Percentiles rank a stretch among this genome's conserved stretches.
Conservation (phyloP, 2,329 filamentous ascomycete species). For the Sordariomycetes sp. region DNA sequence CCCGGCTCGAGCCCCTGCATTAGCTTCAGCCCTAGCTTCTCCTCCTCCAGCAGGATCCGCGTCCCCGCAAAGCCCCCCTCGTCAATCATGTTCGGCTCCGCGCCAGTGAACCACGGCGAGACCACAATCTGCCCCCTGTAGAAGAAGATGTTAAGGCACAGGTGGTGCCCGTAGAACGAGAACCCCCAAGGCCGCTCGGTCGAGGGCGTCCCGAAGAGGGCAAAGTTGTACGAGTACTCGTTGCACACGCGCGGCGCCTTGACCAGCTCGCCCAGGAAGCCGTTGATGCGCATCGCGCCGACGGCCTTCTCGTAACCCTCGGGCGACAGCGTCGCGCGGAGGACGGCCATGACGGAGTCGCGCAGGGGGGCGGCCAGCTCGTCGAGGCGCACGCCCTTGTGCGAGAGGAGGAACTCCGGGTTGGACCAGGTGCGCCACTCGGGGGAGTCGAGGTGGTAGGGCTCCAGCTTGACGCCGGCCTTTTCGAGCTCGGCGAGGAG, state of each 20-base stretch:
- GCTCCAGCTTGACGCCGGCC: slow-evolving; percentile 11
- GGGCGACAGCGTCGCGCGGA: slow-evolving; percentile 49
- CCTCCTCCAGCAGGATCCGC: slow-evolving; percentile 55
- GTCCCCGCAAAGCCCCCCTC: slow-evolving; percentile 51
- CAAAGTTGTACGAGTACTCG: slow-evolving; percentile 67
- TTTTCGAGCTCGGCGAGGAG: slow-evolving; percentile 33
- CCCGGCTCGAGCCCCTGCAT: slow-evolving; percentile 51
- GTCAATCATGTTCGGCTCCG: slow-evolving; percentile 69
- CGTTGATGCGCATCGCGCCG: slow-evolving; percentile 62
- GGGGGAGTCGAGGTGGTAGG: slow-evolving; percentile 56
- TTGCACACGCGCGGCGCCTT: slow-evolving; percentile 54
- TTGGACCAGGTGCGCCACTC: slow-evolving; percentile 65
- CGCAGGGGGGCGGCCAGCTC: slow-evolving; percentile 34
- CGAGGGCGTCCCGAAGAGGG: slow-evolving; percentile 56
- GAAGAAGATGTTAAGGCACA: slow-evolving; percentile 63
- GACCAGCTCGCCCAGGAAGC: slow-evolving; percentile 62
- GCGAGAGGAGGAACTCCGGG: slow-evolving; percentile 59
- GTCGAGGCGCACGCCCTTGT: slow-evolving; percentile 62
- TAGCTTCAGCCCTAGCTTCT: slow-evolving; percentile 50
- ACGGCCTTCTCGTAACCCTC: slow-evolving; percentile 64
- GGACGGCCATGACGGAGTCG: slow-evolving; percentile 39
- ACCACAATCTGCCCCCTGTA: slow-evolving; percentile 55
- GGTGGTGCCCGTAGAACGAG: slow-evolving; percentile 68
- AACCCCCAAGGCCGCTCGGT: slow-evolving; percentile 55
- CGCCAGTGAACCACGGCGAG: slow-evolving; percentile 68